A percentile compares a stretch with the other conserved stretches of the same genome.
Conservation (phyloP, 2,329 filamentous ascomycete genomes). For the Botrytis sinoallii region DNA sequence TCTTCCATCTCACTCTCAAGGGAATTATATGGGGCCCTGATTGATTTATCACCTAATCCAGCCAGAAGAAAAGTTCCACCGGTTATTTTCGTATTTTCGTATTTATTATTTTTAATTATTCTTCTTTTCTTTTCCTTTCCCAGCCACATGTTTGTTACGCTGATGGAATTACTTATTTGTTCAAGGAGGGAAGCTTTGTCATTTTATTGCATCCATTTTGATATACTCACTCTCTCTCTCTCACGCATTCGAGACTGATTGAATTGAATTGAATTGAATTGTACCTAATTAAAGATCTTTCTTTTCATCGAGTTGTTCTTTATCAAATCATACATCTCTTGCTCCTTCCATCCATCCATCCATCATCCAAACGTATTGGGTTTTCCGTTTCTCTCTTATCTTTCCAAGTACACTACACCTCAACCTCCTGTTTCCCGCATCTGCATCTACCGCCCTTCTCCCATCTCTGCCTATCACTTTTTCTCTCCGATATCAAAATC, state of each 20-base stretch:
- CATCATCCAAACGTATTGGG: neutral
- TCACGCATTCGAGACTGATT: no score
- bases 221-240: no score
- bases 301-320: no score
- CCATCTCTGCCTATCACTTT: neutral
- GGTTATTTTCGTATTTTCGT: no score
- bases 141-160: slow-evolving; percentile 16
- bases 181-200: neutral
- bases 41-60: neutral
- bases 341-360: neutral
- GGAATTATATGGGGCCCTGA: neutral
- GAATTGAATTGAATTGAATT: no score
- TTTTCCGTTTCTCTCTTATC: neutral
- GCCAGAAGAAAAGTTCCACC: neutral
- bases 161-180: neutral
- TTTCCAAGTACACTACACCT: neutral
- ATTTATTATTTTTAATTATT: no score
- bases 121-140: neutral
- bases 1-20: neutral
- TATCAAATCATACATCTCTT: no score
- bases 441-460: neutral
- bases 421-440: neutral
- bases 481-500: neutral
- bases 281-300: no score
- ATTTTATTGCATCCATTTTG: neutral